Evolutionary conservation across 176 grass and related monocot species (phyloP).

Genomic region (Juncus effusus): DNA sequence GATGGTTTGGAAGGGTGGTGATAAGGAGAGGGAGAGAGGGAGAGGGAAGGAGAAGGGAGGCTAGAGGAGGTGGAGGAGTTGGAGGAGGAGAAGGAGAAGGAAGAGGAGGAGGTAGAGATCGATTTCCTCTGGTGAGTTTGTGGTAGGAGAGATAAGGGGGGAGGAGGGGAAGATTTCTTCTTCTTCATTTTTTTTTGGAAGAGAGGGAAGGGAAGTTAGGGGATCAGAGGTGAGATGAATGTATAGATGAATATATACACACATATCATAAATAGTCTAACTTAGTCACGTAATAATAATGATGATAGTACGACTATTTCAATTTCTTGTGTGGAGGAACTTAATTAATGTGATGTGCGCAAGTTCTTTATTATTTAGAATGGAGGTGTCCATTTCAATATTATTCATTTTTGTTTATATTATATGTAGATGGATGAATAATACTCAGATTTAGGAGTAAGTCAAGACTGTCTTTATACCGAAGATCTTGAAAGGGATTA

Average conservation of each 20-base stretch:
- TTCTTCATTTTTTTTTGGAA: slow-evolving; percentile 19
- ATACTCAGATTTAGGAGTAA: no score
- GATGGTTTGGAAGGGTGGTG: slow-evolving; percentile 40
- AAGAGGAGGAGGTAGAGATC: not conserved
- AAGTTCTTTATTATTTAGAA: no score
- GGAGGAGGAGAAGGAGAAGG: slow-evolving; percentile 32
- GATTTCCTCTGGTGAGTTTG: slow-evolving; percentile 8
- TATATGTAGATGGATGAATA: no score
- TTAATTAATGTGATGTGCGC: no score
- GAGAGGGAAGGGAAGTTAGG: not conserved
- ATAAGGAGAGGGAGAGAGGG: slow-evolving; percentile 47
- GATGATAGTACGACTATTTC: no score
- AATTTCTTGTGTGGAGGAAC: no score
- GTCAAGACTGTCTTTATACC: no score
- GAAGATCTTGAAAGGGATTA: no score
- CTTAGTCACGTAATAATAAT: no score
- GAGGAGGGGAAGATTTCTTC: slow-evolving; percentile 6
- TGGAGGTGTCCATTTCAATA: no score
- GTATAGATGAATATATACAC: not conserved
- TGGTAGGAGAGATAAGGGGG: not conserved
- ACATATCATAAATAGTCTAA: no score
- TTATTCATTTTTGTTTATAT: no score
- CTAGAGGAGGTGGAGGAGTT: slow-evolving; percentile 28
- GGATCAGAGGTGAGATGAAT: not conserved
- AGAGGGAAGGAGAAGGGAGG: slow-evolving; percentile 44